Conservation (phyloP, 805 yeast genomes). For the Starmerella gropengiesseri region DNA sequence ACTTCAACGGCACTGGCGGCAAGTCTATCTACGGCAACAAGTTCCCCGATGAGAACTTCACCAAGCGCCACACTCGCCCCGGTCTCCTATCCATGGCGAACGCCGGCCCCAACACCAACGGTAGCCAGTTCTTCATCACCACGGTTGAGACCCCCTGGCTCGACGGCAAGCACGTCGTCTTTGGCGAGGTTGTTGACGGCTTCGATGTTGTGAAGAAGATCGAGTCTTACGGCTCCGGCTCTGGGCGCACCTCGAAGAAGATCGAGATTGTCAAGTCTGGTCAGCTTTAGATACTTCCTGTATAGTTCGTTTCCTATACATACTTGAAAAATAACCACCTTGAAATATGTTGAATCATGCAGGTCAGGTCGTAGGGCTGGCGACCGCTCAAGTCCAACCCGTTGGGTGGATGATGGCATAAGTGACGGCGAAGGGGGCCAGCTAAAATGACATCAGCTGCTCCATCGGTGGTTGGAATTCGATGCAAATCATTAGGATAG, state of each 20-base stretch:
- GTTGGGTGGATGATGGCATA: too few relatives aligned
- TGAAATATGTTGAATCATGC: too few relatives aligned
- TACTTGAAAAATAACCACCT: too few relatives aligned
- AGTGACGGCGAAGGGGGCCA: too few relatives aligned
- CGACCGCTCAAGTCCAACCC: too few relatives aligned
- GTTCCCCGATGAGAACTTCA: conserved; percentile 69
- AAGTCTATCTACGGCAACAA: conserved; percentile 64
- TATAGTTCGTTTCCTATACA: too few relatives aligned
- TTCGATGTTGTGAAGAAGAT: conserved; percentile 74
- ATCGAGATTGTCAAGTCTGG: conserved; percentile 56
- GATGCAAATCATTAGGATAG: too few relatives aligned
- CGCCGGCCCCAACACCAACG: conserved; percentile 97
- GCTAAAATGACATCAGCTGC: too few relatives aligned
- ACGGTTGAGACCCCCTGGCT: conserved; percentile 80
- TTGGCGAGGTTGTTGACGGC: conserved; percentile 85
- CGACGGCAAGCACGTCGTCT: conserved; percentile 90
- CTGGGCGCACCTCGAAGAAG: conserved; percentile 56
- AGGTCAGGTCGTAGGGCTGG: too few relatives aligned
- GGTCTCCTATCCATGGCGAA: conserved; percentile 91
- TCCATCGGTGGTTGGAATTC: too few relatives aligned
- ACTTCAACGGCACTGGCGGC: conserved; percentile 89
- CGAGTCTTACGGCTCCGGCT: conserved; percentile 59
- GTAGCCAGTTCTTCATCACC: conserved; percentile 94
- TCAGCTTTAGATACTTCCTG: conserved; percentile 46
- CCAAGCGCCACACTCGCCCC: conserved; percentile 64